Evolutionary conservation across 768 basidiomycete genomes (phyloP), one percentile per base, ranked within the genome.

Genomic region (Pleurotus platypus): DNA sequence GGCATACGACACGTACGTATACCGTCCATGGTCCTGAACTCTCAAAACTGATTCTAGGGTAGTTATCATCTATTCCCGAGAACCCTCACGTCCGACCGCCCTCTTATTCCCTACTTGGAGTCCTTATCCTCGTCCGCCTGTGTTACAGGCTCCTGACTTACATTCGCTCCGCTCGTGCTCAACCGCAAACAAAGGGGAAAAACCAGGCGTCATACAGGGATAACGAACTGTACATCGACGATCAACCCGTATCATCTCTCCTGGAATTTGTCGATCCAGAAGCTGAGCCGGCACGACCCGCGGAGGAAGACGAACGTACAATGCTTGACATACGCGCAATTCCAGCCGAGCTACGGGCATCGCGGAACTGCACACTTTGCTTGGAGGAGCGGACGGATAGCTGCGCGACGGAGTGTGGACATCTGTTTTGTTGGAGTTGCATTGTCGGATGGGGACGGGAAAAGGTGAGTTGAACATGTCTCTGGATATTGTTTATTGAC

Each of bases 381-480:
- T 71, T 94, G 50, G 92, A 94, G 63, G 90, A 92, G 68, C 79
- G 92, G 62, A 91, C 89, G 0, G 82, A 86, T 57, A 92, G 84
- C 62, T 87, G 86, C 66, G 83, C 87, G 26, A 94, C 92, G 0
- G 92, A 94, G 68, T 94, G 92, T 61, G 92, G 92, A 0, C 92
- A 94, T 69, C 65, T 94, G 46, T 94, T 94, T 67, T 93, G 92
- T 62, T 94, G 92, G 92, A 84, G 78, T 62, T 94, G 92, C 63
- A 90, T 94, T 40, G 84, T 90, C 45, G 89, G 86, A 8, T 94
- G 92, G 92, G 91, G 89, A 12, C 76, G 87, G 67, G 92, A 94
- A 69, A 94, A 92, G 83, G 89, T 87, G 56, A 51, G 72, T 63
- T 5, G 13, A 38, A 13, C 15, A 43, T 50, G 42, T 16, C 4